Evolutionary conservation across 139 green algal genomes (phyloP), one percentile per base, ranked within the genome.

Genomic region (Micromonas commoda): DNA sequence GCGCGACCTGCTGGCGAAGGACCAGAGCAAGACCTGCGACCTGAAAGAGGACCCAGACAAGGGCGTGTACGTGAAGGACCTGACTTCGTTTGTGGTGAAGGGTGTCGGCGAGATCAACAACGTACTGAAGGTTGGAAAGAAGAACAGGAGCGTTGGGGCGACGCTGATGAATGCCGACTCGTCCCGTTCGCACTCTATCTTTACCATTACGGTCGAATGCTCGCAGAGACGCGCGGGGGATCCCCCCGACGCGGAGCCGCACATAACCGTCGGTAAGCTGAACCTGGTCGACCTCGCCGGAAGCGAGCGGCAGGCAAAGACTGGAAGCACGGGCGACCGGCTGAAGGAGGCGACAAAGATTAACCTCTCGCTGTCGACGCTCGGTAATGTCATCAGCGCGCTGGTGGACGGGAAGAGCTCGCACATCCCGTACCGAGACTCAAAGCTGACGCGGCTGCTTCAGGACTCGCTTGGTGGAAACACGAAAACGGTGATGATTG

Each of bases 221-320:
- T 85, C 86, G 29, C 9, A 16, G 45, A 57, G 45, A 57, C 45
- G 45, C 45, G 45, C 45, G 45, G 9, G 45, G 82, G 21, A 69
- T 54, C 20, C 37, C 32, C 23, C 24, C 33, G 37, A 65, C 28
- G 28, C 5, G 9, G 70, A n/a, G 73, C 87, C 80, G 26, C 86
- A 92, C 79, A 86, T 96, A 28, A 81, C 86, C 9, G 86, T 91
- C 35, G 88, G 90, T 34, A 95, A 94, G 84, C 86, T 97, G 21
- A 92, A 96, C 81, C 71, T 97, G 71, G 92, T 97, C 29, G 93
- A 97, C 69, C 81, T 97, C 35, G 93, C 93, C 2, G 93, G 92
- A 28, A 88, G 71, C 67, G 92, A 97, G 84, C 84, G 92, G 19
- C 87, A 91, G 83, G 64, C 77, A 19, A 87, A 87, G 77, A 84